phyloP scores from a whole-genome alignment of 2,329 filamentous ascomycete species.

The Pyrenophora tritici-repentis region DNA sequence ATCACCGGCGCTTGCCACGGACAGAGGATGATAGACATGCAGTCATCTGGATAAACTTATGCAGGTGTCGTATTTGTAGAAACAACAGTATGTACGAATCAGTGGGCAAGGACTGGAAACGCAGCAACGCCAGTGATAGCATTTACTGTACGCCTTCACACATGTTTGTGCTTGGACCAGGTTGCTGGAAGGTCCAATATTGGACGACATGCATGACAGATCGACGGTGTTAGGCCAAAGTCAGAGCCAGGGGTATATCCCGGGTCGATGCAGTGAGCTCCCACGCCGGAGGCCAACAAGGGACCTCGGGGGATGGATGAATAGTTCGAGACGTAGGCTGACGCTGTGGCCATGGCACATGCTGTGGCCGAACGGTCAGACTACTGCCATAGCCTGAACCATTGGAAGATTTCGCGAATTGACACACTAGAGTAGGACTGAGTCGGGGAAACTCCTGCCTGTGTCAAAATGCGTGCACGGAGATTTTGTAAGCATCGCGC shows the following conservation, averaged over 20 bases:
- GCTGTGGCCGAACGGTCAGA: background rate
- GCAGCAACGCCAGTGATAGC: background rate
- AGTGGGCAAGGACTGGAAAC: background rate
- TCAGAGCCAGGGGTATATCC: background rate
- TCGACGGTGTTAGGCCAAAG: background rate
- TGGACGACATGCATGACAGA: conserved; percentile 4
- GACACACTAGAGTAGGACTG: background rate
- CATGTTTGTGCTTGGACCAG: background rate
- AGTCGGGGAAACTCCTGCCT: background rate
- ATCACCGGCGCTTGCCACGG: background rate
- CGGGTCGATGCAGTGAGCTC: no score
- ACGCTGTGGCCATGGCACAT: background rate
- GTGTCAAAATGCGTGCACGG: background rate
- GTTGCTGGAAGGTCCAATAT: conserved; percentile 1
- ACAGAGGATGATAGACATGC: no score
- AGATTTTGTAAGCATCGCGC: background rate
- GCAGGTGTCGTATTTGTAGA: background rate
- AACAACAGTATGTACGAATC: background rate
- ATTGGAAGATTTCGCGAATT: background rate
- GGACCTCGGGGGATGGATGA: background rate
- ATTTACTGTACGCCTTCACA: background rate
- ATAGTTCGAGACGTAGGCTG: conserved; percentile 2
- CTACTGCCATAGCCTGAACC: background rate
- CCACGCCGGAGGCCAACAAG: no score
- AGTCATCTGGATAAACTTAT: background rate